Percentiles rank a stretch among this genome's conserved stretches.
phyloP scores from a whole-genome alignment of 768 basidiomycete genomes.

The Leccinum rimulosum region DNA sequence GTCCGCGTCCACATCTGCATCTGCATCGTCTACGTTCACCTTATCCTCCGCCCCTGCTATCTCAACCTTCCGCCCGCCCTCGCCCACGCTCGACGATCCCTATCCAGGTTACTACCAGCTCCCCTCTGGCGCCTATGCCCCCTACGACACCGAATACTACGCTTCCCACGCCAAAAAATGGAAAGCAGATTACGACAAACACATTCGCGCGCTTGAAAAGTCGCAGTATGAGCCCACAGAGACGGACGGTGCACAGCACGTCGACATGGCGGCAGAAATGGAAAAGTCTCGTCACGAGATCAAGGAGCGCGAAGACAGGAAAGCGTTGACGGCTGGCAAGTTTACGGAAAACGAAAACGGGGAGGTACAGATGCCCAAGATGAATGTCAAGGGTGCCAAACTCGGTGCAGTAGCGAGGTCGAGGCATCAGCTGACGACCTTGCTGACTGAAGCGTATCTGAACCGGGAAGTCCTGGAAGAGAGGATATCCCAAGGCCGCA shows the following conservation, averaged over 20 bases:
- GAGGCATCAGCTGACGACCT: conserved; percentile 75
- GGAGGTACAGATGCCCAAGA: conserved; percentile 58
- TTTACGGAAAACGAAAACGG: conserved; percentile 41
- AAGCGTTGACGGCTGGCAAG: conserved; percentile 67
- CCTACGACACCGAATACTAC: conserved; percentile 71
- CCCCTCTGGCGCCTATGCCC: conserved; percentile 77
- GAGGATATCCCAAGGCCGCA: conserved; percentile 74
- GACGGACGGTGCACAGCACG: conserved; percentile 46
- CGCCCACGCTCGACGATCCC: conserved; percentile 69
- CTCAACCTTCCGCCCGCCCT: conserved; percentile 66
- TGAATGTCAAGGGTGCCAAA: conserved; percentile 83
- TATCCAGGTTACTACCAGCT: conserved; percentile 88
- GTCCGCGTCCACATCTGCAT: conserved; percentile 72
- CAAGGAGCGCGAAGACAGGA: conserved; percentile 72
- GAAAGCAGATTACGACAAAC: conserved; percentile 68
- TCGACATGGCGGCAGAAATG: conserved; percentile 74
- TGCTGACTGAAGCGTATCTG: conserved; percentile 78
- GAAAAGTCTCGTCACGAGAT: conserved; percentile 73
- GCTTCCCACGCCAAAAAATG: conserved; percentile 66
- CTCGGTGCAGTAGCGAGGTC: conserved; percentile 65
- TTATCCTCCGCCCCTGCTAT: conserved; percentile 69
- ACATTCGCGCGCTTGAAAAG: conserved; percentile 73
- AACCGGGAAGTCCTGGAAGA: conserved; percentile 84
- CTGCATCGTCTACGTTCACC: conserved; percentile 60
- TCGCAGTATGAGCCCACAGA: conserved; percentile 50